phyloP scores from a whole-genome alignment of 169 alveolate genomes.

The Cryptosporidium baileyi region DNA sequence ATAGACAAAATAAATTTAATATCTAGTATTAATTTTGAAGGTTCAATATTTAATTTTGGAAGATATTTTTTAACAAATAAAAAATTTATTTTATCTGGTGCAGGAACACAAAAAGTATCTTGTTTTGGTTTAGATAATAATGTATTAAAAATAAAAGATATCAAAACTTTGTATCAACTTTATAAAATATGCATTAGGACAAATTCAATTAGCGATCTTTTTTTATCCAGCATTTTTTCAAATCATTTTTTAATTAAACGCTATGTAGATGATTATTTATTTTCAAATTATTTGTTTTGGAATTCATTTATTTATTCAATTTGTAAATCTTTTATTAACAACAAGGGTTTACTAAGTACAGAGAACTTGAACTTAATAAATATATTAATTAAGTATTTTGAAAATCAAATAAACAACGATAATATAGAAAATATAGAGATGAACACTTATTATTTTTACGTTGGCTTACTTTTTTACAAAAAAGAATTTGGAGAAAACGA shows the following conservation, averaged over 20 bases:
- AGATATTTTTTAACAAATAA: slow-evolving; percentile 15
- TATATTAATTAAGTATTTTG: neutral
- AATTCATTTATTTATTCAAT: neutral
- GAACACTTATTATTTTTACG: neutral
- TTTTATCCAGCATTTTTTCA: too few species aligned
- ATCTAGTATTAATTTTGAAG: neutral
- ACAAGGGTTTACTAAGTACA: neutral
- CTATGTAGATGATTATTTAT: too few species aligned
- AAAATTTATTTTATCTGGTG: neutral
- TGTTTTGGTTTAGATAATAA: too few species aligned
- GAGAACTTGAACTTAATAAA: neutral
- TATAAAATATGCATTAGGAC: too few species aligned
- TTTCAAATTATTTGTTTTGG: too few species aligned
- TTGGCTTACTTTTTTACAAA: neutral
- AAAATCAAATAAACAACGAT: neutral
- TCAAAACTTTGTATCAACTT: too few species aligned
- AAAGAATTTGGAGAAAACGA: neutral
- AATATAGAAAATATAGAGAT: neutral
- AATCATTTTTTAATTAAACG: too few species aligned
- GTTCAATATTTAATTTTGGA: neutral
- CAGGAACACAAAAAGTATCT: neutral
- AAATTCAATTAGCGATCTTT: too few species aligned
- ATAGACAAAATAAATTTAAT: neutral
- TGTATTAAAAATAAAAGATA: too few species aligned
- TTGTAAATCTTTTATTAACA: neutral